phyloP scores from a whole-genome alignment of 129 eudicot species.

The Silybum marianum region DNA sequence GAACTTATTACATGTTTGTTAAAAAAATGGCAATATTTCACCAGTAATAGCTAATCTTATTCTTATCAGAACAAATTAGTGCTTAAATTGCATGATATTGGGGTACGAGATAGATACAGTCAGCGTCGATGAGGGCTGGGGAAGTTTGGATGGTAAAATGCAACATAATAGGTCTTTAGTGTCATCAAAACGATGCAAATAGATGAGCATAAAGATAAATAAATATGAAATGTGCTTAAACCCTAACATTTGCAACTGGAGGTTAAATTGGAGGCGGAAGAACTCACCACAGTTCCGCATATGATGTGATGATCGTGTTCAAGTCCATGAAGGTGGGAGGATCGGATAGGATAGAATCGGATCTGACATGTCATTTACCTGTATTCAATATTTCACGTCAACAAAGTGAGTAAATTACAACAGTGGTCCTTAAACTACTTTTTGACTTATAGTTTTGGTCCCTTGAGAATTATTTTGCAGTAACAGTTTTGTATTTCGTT shows the following conservation, averaged over 20 bases:
- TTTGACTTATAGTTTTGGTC: not conserved
- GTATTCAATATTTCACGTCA: not conserved
- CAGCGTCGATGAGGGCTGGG: not conserved
- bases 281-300: not conserved
- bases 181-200: no score
- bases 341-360: not conserved
- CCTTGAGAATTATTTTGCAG: not conserved
- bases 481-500: not conserved
- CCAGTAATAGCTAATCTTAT: not conserved
- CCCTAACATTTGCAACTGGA: not conserved
- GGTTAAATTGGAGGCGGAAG: not conserved
- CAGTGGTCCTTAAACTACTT: not conserved
- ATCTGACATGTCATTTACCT: not conserved
- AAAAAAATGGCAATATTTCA: not conserved
- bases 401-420: not conserved
- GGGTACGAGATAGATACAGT: not conserved
- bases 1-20: not conserved
- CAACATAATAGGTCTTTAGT: no score
- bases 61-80: not conserved
- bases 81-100: no score
- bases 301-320: not conserved
- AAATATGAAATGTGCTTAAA: not conserved
- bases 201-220: not conserved
- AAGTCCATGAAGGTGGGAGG: not conserved
- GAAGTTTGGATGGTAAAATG: not conserved